Percentiles rank a stretch among this genome's conserved stretches.
phyloP scores from a whole-genome alignment of 306 rosid species.

The Macrotyloma uniflorum region DNA sequence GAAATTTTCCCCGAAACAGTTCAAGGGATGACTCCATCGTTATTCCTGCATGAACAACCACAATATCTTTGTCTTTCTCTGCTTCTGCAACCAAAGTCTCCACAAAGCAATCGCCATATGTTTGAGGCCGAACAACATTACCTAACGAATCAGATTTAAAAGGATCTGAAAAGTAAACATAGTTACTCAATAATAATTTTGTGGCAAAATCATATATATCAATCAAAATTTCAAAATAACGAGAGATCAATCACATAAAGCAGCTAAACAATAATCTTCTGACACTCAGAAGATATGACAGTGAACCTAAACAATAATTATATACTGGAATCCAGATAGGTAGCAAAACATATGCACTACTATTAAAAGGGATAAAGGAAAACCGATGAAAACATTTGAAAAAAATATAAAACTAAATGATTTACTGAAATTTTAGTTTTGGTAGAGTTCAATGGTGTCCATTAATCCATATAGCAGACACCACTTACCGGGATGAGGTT shows the following conservation, averaged over 20 bases:
- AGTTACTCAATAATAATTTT: conserved; percentile 25
- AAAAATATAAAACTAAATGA: conserved; percentile 7
- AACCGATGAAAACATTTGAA: background rate
- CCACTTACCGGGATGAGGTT: background rate
- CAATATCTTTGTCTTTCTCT: conserved; percentile 82
- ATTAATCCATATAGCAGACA: background rate
- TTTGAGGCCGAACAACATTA: conserved; percentile 44
- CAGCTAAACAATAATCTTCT: conserved; percentile 17
- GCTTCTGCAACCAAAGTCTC: conserved; percentile 80
- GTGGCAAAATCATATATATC: conserved; percentile 18
- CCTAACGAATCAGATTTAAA: conserved; percentile 38
- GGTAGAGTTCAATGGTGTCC: conserved; percentile 2
- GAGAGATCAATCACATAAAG: conserved; percentile 7
- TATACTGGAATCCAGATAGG: conserved; percentile 15
- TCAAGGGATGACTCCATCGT: conserved; percentile 72
- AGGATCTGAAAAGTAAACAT: conserved; percentile 55
- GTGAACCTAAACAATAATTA: background rate
- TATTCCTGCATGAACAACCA: conserved; percentile 83
- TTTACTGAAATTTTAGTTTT: conserved; percentile 15
- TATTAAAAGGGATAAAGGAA: conserved; percentile 26
- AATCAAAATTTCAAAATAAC: conserved; percentile 13
- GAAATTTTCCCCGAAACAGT: conserved; percentile 70
- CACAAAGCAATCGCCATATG: conserved; percentile 80
- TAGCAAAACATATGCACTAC: conserved; percentile 20
- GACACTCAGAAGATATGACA: conserved; percentile 16